These are phyloP conservation scores for Ascocoryne sarcoides DNA, from an alignment of 2,329 filamentous ascomycete species.

Conservation along the genomic window DNA sequence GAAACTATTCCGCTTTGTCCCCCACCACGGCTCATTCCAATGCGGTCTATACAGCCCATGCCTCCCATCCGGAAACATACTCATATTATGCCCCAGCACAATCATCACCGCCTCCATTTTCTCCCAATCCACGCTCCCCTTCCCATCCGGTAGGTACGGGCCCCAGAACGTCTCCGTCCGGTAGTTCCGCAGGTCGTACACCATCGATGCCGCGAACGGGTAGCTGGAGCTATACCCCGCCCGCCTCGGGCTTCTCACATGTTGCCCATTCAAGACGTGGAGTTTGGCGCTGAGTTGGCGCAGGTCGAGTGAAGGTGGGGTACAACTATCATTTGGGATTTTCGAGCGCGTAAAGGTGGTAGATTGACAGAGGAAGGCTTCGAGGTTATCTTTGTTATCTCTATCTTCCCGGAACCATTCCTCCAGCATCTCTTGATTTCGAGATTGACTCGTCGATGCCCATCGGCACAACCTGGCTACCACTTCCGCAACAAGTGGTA, in stretches of 20 bases:
- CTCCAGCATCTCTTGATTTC: slow-evolving; percentile 37
- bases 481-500: neutral
- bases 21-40: slow-evolving; percentile 11
- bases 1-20: slow-evolving; percentile 5
- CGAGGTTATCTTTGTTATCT: slow-evolving; percentile 37
- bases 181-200: slow-evolving; percentile 68
- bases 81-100: slow-evolving; percentile 55
- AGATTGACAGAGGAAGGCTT: slow-evolving; percentile 55
- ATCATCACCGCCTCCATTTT: slow-evolving; percentile 69
- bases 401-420: slow-evolving; percentile 33
- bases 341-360: slow-evolving; percentile 52
- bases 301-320: slow-evolving; percentile 14
- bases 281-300: slow-evolving; percentile 62
- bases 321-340: slow-evolving; percentile 5
- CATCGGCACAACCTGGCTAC: slow-evolving; percentile 16
- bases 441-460: slow-evolving; percentile 32
- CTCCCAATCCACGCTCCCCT: slow-evolving; percentile 64
- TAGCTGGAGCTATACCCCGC: slow-evolving; percentile 31
- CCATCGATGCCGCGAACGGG: slow-evolving; percentile 56
- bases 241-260: slow-evolving; percentile 33
- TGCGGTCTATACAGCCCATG: slow-evolving; percentile 1
- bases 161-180: slow-evolving; percentile 56
- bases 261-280: slow-evolving; percentile 60
- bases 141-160: slow-evolving; percentile 58
- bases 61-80: slow-evolving; percentile 30